Base-by-base conservation (phyloP, 2,329 filamentous ascomycete genomes). In the Xylaria sp. region DNA sequence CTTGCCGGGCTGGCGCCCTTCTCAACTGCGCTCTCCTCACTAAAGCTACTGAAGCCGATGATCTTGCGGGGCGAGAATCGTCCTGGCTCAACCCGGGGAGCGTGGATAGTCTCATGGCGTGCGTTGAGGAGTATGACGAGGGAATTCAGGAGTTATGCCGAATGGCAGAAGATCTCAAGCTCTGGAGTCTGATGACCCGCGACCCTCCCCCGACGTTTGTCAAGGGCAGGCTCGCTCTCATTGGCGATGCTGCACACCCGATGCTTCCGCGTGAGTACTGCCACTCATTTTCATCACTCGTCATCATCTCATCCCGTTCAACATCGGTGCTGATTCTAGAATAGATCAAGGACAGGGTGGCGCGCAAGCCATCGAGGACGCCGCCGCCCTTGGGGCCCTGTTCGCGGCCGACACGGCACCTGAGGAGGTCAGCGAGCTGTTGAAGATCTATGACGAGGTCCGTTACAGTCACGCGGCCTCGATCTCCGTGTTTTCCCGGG, bases 191-290 rank as follows among this genome's bases (percentile, higher is more conserved):
- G 11, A 33, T 58, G 23, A 68, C 68, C 1, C 68, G 68, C 38
- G 49, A 68, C 17, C 68, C 68, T 48, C 65, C 65, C 3, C 57
- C 53, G 51, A 68, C 58, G 10, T 70, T 42, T 15, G 36, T 68
- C 23, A 70, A 70, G 48, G 65, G 65, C 5, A 70, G 26, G 54
- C 62, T 70, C 26, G 68, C 65, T 6, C 65, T 70, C 9, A 10
- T 70, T 1, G 68, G 68, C 40, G 68, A 70, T 31, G 68, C 68
- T 6, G 68, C 68, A 42, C 68, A 70, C 33, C 68, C 68, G 23
- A 70, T 66, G 65, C 68, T 70, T 33, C 68, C 68, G 26, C 65
- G 68, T 70, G 46, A 65, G 68, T 65, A 13, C 4, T 38, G 1
- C n/a, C 38, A 48, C 31, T 11, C 13, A 49, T 38, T 10, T n/a